A percentile compares a stretch with the other conserved stretches of the same genome.
Evolutionary conservation across 805 yeast genomes (phyloP).

Genomic region (Starmerella apis): DNA sequence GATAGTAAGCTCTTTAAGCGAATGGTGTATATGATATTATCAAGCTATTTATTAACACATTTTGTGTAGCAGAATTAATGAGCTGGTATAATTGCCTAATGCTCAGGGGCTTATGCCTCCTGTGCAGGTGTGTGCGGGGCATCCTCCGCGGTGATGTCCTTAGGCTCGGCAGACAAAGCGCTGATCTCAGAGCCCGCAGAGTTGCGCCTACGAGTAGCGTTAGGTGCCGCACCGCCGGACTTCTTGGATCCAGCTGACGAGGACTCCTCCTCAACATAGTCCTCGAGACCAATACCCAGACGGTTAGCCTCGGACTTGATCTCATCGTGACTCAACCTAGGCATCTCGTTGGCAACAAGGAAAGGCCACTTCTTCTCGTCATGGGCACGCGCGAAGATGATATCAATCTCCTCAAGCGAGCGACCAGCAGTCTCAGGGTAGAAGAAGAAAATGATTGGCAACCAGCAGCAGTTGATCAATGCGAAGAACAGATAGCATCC

Average conservation of each 20-base stretch:
- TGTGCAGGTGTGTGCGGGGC: neutral
- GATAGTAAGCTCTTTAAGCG: neutral
- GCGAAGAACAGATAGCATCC: conserved; percentile 66
- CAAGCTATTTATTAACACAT: neutral
- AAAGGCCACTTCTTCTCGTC: conserved; percentile 49
- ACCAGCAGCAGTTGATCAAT: conserved; percentile 45
- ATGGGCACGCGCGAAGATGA: conserved; percentile 50
- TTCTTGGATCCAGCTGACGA: conserved; percentile 9
- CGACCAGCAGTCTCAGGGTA: conserved; percentile 74
- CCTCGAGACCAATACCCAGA: conserved; percentile 36
- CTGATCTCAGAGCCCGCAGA: neutral
- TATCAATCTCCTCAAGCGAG: conserved; percentile 64
- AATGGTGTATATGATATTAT: neutral
- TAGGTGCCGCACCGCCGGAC: conserved; percentile 2
- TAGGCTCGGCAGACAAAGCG: neutral
- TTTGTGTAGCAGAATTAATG: neutral
- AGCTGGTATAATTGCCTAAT: too few species aligned
- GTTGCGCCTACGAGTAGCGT: conserved; percentile 1
- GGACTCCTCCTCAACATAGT: conserved; percentile 8
- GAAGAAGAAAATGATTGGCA: conserved; percentile 54
- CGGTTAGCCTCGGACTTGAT: conserved; percentile 51
- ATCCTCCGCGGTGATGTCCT: neutral
- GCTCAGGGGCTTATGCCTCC: conserved; percentile 2
- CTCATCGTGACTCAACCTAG: conserved; percentile 46
- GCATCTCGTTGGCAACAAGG: conserved; percentile 55